Evolutionary conservation across 2,329 filamentous ascomycete species (phyloP), one percentile per base, ranked within the genome.

Genomic region (Xylaria hypoxylon): DNA sequence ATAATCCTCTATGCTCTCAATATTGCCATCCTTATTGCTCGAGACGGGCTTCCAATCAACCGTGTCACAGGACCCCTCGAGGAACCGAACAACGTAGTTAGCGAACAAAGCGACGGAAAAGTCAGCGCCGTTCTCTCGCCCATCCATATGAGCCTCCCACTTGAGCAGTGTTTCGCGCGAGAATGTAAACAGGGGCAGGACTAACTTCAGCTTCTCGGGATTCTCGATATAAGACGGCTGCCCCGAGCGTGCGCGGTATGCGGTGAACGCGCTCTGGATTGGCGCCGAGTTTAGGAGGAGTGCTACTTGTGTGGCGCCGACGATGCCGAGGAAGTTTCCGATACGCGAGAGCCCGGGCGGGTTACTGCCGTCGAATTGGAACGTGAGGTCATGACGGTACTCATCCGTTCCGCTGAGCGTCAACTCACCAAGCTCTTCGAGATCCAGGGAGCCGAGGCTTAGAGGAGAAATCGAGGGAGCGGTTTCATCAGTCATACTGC

Each of bases 101-200:
- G 68, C 65, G 22, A 70, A 70, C 10, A 66, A 15, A 11, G 68
- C 65, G 0, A 62, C 65, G 1, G 28, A 1, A 13, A 62, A 45
- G 24, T 64, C 59, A 1, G 64, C n/a, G 2, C 44, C 26, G 13
- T 10, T 15, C 1, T 44, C 5, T 0, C 0, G 28, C 15, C 13
- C 2, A 4, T 42, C 10, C 19, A 6, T 6, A 4, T 26, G 8
- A 22, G n/a, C 15, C 6, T 31, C 28, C 61, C 61, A 68, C 6
- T 17, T n/a, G 17, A 7, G 15, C 0, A 68, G 42, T 3, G 42
- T 56, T 8, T 68, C 58, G 11, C 42, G 48, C n/a, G 59, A 45
- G 40, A n/a, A 66, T 1, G 50, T 60, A 17, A 58, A 62, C 2
- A 68, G 28, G 2, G 63, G 28, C 4, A 68, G n/a, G 6, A 35